Evolutionary conservation across 208 protist species (phyloP).

Genomic region (Leishmania major): DNA sequence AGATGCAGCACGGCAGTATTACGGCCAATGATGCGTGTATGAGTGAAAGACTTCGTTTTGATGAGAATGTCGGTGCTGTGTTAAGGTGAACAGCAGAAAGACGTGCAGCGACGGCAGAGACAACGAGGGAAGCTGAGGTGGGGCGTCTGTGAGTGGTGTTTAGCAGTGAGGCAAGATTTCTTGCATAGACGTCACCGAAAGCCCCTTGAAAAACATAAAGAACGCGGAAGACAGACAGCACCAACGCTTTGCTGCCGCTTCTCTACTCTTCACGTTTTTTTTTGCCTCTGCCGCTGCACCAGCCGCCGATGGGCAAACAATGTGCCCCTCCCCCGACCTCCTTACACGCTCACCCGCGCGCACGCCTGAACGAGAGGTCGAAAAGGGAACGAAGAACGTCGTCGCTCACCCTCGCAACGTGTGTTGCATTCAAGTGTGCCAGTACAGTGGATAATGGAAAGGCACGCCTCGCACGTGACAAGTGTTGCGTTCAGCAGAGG

Average conservation of each 20-base stretch:
- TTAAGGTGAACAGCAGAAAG: neutral
- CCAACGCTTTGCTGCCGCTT: neutral
- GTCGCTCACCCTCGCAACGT: neutral
- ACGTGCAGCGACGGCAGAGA: conserved; percentile 5
- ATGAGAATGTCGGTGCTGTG: neutral
- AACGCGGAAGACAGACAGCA: neutral
- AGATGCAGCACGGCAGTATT: neutral
- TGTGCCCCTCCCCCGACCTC: neutral
- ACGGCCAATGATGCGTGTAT: neutral
- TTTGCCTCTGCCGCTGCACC: neutral
- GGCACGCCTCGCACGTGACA: neutral
- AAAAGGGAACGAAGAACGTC: neutral
- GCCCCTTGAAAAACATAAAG: neutral
- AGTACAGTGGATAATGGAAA: neutral
- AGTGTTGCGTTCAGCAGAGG: neutral
- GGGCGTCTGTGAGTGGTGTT: neutral
- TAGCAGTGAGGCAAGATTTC: neutral
- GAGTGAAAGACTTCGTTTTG: neutral
- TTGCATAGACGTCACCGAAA: neutral
- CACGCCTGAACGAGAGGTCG: neutral
- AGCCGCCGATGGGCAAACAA: neutral
- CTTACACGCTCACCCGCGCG: neutral
- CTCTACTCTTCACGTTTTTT: neutral
- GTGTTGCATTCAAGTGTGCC: neutral
- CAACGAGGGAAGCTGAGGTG: conserved; percentile 26